Percentiles rank a stretch among this genome's conserved stretches.
These are phyloP conservation scores for Nakaseomyces bracarensis DNA, from an alignment of 1,139 yeast genomes.

Conservation along the genomic window DNA sequence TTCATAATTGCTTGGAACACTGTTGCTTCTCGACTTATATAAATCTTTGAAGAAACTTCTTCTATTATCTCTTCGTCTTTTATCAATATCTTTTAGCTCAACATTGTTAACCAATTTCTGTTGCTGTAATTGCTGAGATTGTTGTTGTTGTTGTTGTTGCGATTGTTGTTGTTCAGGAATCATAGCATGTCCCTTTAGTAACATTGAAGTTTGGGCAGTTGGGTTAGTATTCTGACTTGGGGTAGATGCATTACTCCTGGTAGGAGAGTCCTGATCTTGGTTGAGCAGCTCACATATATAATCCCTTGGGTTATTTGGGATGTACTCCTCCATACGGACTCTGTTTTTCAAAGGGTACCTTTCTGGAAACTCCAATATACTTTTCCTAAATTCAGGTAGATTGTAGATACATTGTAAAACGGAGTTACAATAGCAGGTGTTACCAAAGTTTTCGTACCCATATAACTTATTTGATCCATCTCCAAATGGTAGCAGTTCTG, in stretches of 20 bases:
- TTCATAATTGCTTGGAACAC: neutral
- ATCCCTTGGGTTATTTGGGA: slow-evolving; percentile 33
- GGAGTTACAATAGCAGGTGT: slow-evolving; percentile 91
- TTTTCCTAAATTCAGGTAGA: slow-evolving; percentile 57
- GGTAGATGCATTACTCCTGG: slow-evolving; percentile 31
- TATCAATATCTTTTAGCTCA: neutral
- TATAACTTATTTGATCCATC: slow-evolving; percentile 67
- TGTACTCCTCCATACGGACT: slow-evolving; percentile 2
- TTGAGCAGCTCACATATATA: slow-evolving; percentile 38
- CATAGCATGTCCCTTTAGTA: neutral
- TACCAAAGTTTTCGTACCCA: slow-evolving; percentile 94
- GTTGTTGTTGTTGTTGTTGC: neutral
- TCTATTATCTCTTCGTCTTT: slow-evolving; percentile 1
- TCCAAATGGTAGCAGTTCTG: slow-evolving; percentile 38
- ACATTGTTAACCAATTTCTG: neutral
- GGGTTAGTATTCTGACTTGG: neutral
- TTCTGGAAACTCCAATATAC: slow-evolving; percentile 43
- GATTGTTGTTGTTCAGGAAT: neutral
- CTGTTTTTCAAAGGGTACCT: slow-evolving; percentile 12
- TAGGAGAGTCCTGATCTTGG: slow-evolving; percentile 35
- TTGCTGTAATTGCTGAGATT: neutral
- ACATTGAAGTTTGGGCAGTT: neutral
- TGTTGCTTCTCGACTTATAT: neutral
- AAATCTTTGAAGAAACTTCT: slow-evolving; percentile 1
- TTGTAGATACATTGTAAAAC: slow-evolving; percentile 81